Base-by-base conservation (phyloP, 23 red algal species). In the Pyropia haitanensis region DNA sequence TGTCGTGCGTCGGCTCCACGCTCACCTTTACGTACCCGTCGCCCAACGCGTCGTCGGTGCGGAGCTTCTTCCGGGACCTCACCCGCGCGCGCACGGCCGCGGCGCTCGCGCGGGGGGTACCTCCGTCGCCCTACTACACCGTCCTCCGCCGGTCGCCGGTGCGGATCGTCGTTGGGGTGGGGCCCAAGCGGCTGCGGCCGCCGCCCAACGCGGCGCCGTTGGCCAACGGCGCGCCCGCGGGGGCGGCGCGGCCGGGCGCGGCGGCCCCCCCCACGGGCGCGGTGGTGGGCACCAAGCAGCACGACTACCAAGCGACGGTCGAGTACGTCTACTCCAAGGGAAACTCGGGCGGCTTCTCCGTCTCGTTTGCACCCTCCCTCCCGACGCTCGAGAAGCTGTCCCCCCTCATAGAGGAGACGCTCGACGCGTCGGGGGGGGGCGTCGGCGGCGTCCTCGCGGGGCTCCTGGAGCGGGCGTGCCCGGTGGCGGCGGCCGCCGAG, bases 11-110 rank as follows among this genome's bases (percentile, higher is more conserved):
- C 51, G 83, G 75, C 32, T 88, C 83, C 8, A 64, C 65, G 26
- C 49, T 88, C 28, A 88, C 83, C 15, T 88, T 88, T 61, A 88
- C 83, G 5, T 88, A 88, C 27, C 72, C 74, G 49, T 88, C 83
- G 39, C 71, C 83, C 34, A 88, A 88, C 64, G 63, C 83, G 13
- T 67, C 64, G 9, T 72, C 72, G n/a, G 83, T 88, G 51, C 65
- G 73, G 20, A 78, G 83, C 63, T 88, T 88, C 64, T 88, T 88
- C 56, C 83, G 83, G 17, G 83, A 88, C 58, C 30, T 88, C 21
- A 88, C 83, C 5, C 64, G 83, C 17, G 72, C 83, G 2, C 53
- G 83, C 27, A 88, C 83, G 22, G 71, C 83, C 2, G 83, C 83
- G n/a, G 83, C 83, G 5, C 64, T 88, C 29, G 72, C 83, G 25